Evolutionary conservation across 176 grass and related monocot species (phyloP), one percentile per base, ranked within the genome.

Genomic region (Aechmea fasciata): DNA sequence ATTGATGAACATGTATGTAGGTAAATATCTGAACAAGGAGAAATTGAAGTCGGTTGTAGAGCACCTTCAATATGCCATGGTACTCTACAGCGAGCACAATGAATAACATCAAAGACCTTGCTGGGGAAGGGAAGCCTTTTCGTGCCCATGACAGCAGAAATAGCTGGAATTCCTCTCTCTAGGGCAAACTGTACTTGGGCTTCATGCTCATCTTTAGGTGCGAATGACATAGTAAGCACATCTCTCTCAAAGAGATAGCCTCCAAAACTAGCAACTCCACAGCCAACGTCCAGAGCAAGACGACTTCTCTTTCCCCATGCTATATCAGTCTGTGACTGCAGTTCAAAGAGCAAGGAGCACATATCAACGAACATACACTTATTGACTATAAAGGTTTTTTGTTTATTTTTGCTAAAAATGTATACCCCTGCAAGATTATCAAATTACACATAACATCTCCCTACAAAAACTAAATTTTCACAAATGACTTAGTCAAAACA

Each of bases 31-130:
- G 5, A 41, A 8, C n/a, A 59, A 17, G 20, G n/a, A 9, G 17
- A 61, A 19, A 61, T 7, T 18, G 17, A 57, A 57, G 52, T 17
- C 3, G 48, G n/a, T 72, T 48, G 47, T 15, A 49, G 75, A 65
- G 63, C 13, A 96, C 91, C 91, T 91, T 96, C 91, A 49, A 91
- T 88, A 73, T 96, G 91, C 88, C 91, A 96, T 61, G 91, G 91
- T 65, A 96, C 91, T 52, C 91, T 79, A 62, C 91, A 91, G 26
- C 91, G 83, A 17, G 91, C 91, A 75, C 91, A 96, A 18, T 96
- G 91, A 41, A 96, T 63, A 73, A 72, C 83, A 84, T 96, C 91
- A 79, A 96, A 96, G 73, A 96, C 85, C 61, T 70, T 75, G 29
- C 88, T 69, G 13, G 91, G 85, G 54, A 88, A 88, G 67, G 91